Evolutionary conservation across 495 filamentous ascomycete species (phyloP).

Genomic region (Penicillium paradoxum): DNA sequence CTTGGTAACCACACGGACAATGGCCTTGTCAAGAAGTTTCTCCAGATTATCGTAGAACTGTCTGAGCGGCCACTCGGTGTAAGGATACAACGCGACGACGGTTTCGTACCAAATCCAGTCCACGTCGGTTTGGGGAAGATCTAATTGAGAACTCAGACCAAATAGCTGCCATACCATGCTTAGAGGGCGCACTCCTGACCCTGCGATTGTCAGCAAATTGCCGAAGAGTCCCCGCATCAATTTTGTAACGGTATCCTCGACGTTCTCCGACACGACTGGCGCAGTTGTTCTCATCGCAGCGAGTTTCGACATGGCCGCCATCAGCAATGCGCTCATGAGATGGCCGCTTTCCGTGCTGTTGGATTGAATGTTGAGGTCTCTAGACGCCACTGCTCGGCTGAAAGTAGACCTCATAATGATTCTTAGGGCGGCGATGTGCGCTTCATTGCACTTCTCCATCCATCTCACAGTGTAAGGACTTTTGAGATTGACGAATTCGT

Average conservation of each 20-base stretch:
- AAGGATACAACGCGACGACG: slow-evolving; percentile 22
- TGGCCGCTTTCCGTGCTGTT: background rate
- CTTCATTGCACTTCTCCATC: slow-evolving; percentile 27
- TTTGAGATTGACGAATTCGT: slow-evolving; percentile 26
- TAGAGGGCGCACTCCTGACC: slow-evolving; percentile 22
- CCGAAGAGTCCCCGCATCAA: slow-evolving; percentile 27
- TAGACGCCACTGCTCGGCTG: background rate
- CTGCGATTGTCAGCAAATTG: slow-evolving; percentile 25
- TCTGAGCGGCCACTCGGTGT: slow-evolving; percentile 22
- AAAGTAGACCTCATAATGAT: slow-evolving; percentile 18
- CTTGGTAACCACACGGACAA: slow-evolving; percentile 20
- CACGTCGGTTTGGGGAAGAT: slow-evolving; percentile 13
- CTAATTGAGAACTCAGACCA: slow-evolving; percentile 13
- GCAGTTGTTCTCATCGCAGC: slow-evolving; percentile 20
- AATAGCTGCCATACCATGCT: slow-evolving; percentile 30
- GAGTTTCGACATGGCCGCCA: slow-evolving; percentile 27
- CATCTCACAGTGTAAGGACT: slow-evolving; percentile 21
- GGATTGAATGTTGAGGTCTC: background rate
- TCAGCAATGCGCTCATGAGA: background rate
- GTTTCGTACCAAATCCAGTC: slow-evolving; percentile 27
- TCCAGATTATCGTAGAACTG: slow-evolving; percentile 20
- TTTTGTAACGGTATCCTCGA: slow-evolving; percentile 23
- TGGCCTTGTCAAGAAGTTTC: slow-evolving; percentile 21
- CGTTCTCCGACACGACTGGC: slow-evolving; percentile 8
- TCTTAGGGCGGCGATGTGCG: slow-evolving; percentile 21